Percentiles rank a stretch among this genome's conserved stretches.
Evolutionary conservation across 306 rosid genomes (phyloP).

Genomic region (Corylus avellana): DNA sequence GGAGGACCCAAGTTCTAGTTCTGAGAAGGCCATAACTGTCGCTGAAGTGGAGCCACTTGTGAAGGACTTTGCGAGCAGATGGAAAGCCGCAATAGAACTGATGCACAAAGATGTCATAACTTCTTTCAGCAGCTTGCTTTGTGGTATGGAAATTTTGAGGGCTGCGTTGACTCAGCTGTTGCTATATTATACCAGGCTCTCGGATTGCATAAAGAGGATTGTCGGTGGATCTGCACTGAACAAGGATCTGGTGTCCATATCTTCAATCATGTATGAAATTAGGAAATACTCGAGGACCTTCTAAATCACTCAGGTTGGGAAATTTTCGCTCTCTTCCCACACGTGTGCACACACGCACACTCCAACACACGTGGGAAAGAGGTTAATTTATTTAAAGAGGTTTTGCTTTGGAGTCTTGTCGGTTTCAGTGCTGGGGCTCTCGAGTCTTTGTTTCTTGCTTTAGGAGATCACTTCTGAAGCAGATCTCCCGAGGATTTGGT

Average conservation of each 20-base stretch:
- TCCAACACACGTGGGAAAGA: too few relatives aligned
- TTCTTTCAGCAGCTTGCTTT: constrained; percentile 95
- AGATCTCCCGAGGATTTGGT: too few relatives aligned
- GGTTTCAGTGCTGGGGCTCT: too few relatives aligned
- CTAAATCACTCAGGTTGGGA: constrained; percentile 37
- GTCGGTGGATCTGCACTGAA: constrained; percentile 76
- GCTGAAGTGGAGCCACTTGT: constrained; percentile 91
- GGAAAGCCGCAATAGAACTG: constrained; percentile 96
- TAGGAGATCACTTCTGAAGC: too few relatives aligned
- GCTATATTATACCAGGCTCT: constrained; percentile 90
- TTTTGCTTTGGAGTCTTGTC: too few relatives aligned
- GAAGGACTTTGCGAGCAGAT: constrained; percentile 91
- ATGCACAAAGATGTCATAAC: constrained; percentile 99
- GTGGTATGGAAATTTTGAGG: constrained; percentile 91
- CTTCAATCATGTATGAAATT: constrained; percentile 92
- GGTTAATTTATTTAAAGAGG: too few relatives aligned
- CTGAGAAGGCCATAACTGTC: constrained; percentile 65
- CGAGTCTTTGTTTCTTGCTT: too few relatives aligned
- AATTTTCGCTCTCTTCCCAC: too few relatives aligned
- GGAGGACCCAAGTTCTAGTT: constrained; percentile 69
- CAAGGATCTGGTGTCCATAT: constrained; percentile 89
- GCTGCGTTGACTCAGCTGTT: constrained; percentile 88
- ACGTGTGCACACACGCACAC: too few relatives aligned
- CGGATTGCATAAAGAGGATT: constrained; percentile 86
- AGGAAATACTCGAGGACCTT: constrained; percentile 95